Evolutionary conservation across 164 flowering plant genomes (phyloP).

Genomic region (Nymphaea colorata): DNA sequence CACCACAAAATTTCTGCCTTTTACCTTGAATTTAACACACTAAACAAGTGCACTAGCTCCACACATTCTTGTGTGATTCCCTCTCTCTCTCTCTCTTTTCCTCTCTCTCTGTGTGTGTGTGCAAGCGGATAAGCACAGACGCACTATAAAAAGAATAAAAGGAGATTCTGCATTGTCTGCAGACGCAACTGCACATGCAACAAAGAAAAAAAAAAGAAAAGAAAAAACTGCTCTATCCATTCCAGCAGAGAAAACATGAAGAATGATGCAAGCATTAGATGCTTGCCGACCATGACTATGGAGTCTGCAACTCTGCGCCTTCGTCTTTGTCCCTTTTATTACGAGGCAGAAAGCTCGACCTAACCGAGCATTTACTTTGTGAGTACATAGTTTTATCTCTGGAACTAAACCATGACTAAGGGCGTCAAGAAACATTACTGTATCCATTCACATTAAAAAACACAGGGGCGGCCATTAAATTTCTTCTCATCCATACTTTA

Average conservation of each 20-base stretch:
- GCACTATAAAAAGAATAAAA: not conserved
- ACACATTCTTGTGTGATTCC: not conserved
- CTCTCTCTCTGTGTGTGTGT: not conserved
- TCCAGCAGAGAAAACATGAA: not conserved
- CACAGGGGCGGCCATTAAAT: not conserved
- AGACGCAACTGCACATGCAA: not conserved
- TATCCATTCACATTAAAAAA: no score
- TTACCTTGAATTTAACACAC: no score
- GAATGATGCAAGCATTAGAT: not conserved
- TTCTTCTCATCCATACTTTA: not conserved
- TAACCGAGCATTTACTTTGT: no score
- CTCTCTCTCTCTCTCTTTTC: not conserved
- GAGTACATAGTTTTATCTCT: no score
- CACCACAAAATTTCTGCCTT: no score
- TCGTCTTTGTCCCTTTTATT: no score
- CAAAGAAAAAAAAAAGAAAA: no score
- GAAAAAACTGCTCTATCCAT: not conserved
- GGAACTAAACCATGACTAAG: no score
- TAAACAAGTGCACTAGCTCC: no score
- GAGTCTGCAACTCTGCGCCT: no score
- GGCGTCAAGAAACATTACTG: no score
- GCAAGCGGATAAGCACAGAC: not conserved
- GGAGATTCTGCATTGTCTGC: not conserved
- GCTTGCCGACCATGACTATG: not conserved
- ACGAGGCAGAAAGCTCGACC: no score